Evolutionary conservation across 176 grass and related monocot species (phyloP).

Genomic region (Oryza nivara): DNA sequence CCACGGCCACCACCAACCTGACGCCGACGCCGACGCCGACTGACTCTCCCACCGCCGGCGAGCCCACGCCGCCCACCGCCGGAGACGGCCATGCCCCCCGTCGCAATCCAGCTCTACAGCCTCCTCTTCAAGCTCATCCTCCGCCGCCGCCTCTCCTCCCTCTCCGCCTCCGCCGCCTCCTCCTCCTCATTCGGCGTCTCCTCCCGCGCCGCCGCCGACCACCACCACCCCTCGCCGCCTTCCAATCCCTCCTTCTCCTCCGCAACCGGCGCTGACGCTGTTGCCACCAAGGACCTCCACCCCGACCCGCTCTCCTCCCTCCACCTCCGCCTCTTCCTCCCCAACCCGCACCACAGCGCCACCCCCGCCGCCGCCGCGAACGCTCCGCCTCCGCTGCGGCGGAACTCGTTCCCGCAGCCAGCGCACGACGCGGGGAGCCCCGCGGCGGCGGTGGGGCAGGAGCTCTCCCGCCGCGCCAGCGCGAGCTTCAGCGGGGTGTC

Average conservation of each 20-base stretch:
- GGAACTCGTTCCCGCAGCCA: conserved; percentile 53
- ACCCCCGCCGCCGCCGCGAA: neutral
- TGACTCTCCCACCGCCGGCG: conserved; percentile 34
- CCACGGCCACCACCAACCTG: neutral
- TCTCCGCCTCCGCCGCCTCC: neutral
- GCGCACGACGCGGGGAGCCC: neutral
- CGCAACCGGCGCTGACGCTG: conserved; percentile 40
- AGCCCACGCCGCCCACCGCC: neutral
- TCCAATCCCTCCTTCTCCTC: conserved; percentile 69
- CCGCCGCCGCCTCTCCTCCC: conserved; percentile 56
- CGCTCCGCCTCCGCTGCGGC: conserved; percentile 30
- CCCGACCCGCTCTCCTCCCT: conserved; percentile 73
- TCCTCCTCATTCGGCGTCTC: conserved; percentile 57
- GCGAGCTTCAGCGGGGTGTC: conserved; percentile 46
- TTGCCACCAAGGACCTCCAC: conserved; percentile 86
- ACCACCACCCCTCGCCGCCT: conserved; percentile 45
- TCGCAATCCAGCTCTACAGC: conserved; percentile 75
- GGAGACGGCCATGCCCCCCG: conserved; percentile 63
- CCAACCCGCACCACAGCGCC: conserved; percentile 48
- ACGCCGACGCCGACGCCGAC: conserved; percentile 16
- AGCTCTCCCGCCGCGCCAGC: conserved; percentile 52
- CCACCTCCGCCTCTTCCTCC: conserved; percentile 72
- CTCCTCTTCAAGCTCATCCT: conserved; percentile 85
- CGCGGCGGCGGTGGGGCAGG: neutral
- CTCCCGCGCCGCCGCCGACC: conserved; percentile 57